These are phyloP conservation scores for Xanthoconium separans DNA, from an alignment of 1,284 basidiomycete genomes.

Conservation along the genomic window DNA sequence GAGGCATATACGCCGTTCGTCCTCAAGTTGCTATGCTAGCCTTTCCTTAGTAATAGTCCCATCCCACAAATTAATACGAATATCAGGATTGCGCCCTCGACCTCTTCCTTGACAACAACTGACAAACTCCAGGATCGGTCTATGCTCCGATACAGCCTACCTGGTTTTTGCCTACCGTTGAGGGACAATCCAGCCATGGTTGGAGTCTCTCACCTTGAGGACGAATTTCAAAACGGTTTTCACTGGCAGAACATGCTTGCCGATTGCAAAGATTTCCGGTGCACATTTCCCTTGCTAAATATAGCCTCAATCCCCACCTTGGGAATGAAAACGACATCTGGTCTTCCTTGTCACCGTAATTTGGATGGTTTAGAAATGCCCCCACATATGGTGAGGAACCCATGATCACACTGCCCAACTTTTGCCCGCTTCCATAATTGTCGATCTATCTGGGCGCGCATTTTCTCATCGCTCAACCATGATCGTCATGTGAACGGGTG, in stretches of 20 bases:
- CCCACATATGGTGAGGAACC: no score
- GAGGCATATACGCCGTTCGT: not conserved
- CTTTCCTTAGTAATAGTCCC: not conserved
- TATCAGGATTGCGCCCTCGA: no score
- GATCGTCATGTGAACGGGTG: not conserved
- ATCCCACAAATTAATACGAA: no score
- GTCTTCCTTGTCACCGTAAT: no score
- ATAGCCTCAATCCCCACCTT: not conserved
- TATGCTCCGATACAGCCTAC: no score
- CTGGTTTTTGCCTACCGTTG: no score
- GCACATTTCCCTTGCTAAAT: not conserved
- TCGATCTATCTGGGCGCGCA: not conserved
- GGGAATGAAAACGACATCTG: no score
- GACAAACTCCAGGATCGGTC: no score
- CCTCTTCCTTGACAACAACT: no score
- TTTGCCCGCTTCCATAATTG: not conserved
- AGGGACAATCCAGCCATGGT: no score
- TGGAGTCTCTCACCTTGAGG: not conserved
- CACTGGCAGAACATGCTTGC: not conserved
- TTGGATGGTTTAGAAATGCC: no score
- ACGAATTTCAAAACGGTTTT: not conserved
- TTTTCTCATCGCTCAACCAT: constrained; percentile 1
- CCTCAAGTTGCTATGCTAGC: not conserved
- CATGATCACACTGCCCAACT: not conserved
- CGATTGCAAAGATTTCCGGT: not conserved